A percentile compares a stretch with the other conserved stretches of the same genome.
Conservation (phyloP, 345 rosid genomes). For the Eutrema yunnanense region DNA sequence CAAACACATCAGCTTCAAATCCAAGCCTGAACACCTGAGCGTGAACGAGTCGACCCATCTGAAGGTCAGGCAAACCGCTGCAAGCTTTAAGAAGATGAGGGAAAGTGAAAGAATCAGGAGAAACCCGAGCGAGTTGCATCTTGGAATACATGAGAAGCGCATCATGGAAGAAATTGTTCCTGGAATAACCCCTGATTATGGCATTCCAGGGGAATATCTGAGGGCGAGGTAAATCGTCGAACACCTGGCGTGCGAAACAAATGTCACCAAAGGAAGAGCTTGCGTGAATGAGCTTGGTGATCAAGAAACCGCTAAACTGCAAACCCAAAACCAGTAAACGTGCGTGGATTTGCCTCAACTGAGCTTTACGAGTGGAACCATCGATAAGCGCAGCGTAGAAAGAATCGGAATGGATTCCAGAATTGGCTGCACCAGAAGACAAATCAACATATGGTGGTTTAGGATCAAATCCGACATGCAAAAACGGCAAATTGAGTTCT, state of each 20-base stretch:
- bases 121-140: conserved; percentile 42
- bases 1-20: conserved; percentile 52
- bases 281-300: conserved; percentile 36
- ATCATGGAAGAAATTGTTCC: conserved; percentile 31
- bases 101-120: conserved; percentile 54
- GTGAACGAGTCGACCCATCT: conserved; percentile 43
- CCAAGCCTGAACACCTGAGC: conserved; percentile 56
- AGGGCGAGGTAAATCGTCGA: conserved; percentile 51
- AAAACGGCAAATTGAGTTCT: not conserved
- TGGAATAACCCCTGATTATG: conserved; percentile 48
- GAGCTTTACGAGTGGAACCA: conserved; percentile 27
- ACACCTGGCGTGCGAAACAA: conserved; percentile 46
- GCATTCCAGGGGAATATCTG: conserved; percentile 61
- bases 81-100: conserved; percentile 63
- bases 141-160: conserved; percentile 44
- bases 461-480: not conserved
- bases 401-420: conserved; percentile 28
- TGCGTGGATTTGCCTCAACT: conserved; percentile 47
- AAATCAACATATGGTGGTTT: not conserved
- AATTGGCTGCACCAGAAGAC: conserved; percentile 15
- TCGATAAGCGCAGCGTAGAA: conserved; percentile 45
- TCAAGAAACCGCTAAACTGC: conserved; percentile 42
- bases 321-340: conserved; percentile 39
- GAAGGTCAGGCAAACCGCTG: conserved; percentile 33
- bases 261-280: conserved; percentile 37